Evolutionary conservation across 805 yeast species (phyloP), one percentile per base, ranked within the genome.

Genomic region (Metschnikowia drakensbergensis): DNA sequence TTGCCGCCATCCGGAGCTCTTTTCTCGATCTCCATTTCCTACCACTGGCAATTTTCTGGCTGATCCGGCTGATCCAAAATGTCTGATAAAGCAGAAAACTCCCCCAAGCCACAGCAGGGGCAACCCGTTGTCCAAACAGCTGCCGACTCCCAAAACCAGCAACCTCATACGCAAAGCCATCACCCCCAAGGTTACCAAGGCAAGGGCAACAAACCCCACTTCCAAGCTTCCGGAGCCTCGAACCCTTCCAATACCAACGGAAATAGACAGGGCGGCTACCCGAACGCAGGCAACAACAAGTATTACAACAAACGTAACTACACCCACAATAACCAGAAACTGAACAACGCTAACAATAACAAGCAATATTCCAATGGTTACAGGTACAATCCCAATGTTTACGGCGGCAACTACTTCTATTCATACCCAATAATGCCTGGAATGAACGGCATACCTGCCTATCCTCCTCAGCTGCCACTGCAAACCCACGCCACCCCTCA

Each of bases 401-500:
- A 52, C 47, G 49, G 49, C 11, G 54, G 51, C 32, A 42, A 45
- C 42, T 53, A 50, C 52, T 54, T 45, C 48, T 51, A 51, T 46
- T 41, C 51, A 8, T 54, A 50, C 49, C 48, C 50, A 5, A 50
- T 55, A 52, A 46, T 54, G 42, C 56, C 59, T 7, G 53, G 47
- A 42, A 51, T 54, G 55, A 46, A 43, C 51, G 51, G 53, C 13
- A 43, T 54, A 23, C 60, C 57, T 8, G 42, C 42, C n/a, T 56
- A 53, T 46, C 30, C 49, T 6, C 55, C 55, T 8, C 58, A 54
- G 34, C 58, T 54, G 60, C 53, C 57, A 11, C 55, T 41, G 46
- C 54, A 48, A 23, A 49, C 36, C 17, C 57, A 48, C 30, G 42
- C 55, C 4, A 40, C 51, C 8, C 33, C 51, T 40, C 52, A 41